phyloP scores from a whole-genome alignment of 2,329 filamentous ascomycete genomes.

The Fusarium nurragi region DNA sequence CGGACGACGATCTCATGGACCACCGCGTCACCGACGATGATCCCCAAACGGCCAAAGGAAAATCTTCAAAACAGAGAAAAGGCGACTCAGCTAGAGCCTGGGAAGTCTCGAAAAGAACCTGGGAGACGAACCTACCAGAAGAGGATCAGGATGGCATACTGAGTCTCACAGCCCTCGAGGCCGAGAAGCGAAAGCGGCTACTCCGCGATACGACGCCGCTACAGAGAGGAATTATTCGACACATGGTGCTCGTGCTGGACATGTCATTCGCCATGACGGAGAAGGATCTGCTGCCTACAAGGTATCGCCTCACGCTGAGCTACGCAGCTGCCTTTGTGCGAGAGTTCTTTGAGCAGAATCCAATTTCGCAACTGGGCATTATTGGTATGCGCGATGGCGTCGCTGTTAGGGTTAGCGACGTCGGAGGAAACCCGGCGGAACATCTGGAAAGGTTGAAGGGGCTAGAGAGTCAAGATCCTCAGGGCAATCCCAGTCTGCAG shows the following conservation, averaged over 20 bases:
- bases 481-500: constrained; percentile 83
- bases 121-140: constrained; percentile 73
- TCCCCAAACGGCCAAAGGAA: constrained; percentile 44
- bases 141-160: constrained; percentile 84
- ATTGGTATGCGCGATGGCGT: constrained; percentile 94
- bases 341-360: constrained; percentile 98
- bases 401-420: constrained; percentile 84
- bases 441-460: constrained; percentile 81
- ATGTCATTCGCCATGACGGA: constrained; percentile 94
- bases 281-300: constrained; percentile 90
- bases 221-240: constrained; percentile 97
- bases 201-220: constrained; percentile 94
- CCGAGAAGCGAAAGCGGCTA: constrained; percentile 81
- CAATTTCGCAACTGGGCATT: constrained; percentile 93
- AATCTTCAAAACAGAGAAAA: constrained; percentile 45
- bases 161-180: constrained; percentile 80
- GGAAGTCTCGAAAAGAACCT: constrained; percentile 73
- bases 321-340: constrained; percentile 88
- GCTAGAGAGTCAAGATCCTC: constrained; percentile 72
- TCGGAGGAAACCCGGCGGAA: constrained; percentile 90
- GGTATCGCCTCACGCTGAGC: constrained; percentile 82
- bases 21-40: constrained; percentile 57
- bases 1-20: constrained; percentile 70
- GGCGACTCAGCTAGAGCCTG: constrained; percentile 64
- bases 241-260: constrained; percentile 89